phyloP scores from a whole-genome alignment of 2,329 filamentous ascomycete genomes.

The Onygenales sp. region DNA sequence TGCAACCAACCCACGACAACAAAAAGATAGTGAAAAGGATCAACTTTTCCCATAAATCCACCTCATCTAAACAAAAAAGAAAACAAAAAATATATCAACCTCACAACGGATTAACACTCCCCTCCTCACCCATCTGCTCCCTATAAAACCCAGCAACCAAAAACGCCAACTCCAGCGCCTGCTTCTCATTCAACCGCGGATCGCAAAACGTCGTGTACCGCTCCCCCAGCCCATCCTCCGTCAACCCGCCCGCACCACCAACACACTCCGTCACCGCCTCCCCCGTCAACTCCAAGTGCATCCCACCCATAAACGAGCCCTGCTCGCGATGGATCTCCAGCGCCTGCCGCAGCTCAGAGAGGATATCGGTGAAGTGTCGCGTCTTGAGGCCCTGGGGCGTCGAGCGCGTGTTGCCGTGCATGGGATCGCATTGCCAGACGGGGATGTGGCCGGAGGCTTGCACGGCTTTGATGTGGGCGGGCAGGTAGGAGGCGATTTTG shows the following conservation, averaged over 20 bases:
- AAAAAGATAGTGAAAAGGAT: not conserved
- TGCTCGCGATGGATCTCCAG: conserved; percentile 75
- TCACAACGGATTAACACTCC: conserved; percentile 12
- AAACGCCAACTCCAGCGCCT: conserved; percentile 90
- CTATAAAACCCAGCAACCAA: conserved; percentile 76
- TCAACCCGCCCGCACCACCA: conserved; percentile 76
- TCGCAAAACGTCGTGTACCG: conserved; percentile 97
- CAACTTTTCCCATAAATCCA: not conserved
- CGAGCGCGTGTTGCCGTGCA: conserved; percentile 72
- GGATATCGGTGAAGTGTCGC: conserved; percentile 79
- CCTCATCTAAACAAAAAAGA: not conserved
- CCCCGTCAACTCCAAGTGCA: conserved; percentile 90
- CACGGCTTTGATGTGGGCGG: conserved; percentile 79
- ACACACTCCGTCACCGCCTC: conserved; percentile 95
- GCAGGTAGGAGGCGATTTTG: conserved; percentile 66
- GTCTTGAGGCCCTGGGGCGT: conserved; percentile 81
- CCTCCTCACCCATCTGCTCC: conserved; percentile 28
- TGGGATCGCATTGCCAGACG: conserved; percentile 97
- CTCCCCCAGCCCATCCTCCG: conserved; percentile 76
- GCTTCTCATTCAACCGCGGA: conserved; percentile 91
- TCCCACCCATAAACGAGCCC: conserved; percentile 79
- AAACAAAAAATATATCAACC: not conserved
- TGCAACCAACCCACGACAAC: not conserved
- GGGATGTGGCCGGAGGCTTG: conserved; percentile 66
- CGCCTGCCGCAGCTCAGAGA: conserved; percentile 75